These are phyloP conservation scores for Fraxinus xanthoxyloides DNA, from an alignment of 305 asterid species.

Conservation along the genomic window DNA sequence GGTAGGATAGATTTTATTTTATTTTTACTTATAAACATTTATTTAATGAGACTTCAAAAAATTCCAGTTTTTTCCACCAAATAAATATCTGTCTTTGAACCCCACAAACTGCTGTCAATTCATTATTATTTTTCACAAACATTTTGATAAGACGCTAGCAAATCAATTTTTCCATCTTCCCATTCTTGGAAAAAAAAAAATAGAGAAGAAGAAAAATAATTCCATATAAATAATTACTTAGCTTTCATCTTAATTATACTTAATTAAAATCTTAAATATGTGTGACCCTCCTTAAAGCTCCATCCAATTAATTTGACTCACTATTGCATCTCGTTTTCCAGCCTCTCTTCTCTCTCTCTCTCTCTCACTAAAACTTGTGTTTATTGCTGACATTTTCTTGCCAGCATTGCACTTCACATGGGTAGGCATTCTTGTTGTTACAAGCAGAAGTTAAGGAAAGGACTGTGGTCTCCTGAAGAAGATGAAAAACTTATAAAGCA, in stretches of 20 bases:
- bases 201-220: background rate
- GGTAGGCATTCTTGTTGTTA: conserved; percentile 89
- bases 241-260: background rate
- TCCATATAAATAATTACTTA: background rate
- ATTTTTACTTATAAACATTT: conserved; percentile 5
- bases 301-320: conserved; percentile 35
- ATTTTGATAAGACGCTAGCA: conserved; percentile 39
- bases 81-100: conserved; percentile 61
- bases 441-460: conserved; percentile 86
- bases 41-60: background rate
- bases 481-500: conserved; percentile 75
- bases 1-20: background rate
- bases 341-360: background rate
- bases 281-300: conserved; percentile 59
- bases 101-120: conserved; percentile 88
- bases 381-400: conserved; percentile 16
- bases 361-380: conserved; percentile 20
- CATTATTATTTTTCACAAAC: conserved; percentile 49
- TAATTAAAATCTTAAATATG: conserved; percentile 38
- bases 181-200: conserved; percentile 3
- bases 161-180: conserved; percentile 33
- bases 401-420: conserved; percentile 46
- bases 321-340: conserved; percentile 45
- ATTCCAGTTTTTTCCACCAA: conserved; percentile 41
- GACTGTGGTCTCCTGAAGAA: conserved; percentile 90